Conservation (phyloP, 1,139 yeast species). For the Lodderomyces jiufengensis region DNA sequence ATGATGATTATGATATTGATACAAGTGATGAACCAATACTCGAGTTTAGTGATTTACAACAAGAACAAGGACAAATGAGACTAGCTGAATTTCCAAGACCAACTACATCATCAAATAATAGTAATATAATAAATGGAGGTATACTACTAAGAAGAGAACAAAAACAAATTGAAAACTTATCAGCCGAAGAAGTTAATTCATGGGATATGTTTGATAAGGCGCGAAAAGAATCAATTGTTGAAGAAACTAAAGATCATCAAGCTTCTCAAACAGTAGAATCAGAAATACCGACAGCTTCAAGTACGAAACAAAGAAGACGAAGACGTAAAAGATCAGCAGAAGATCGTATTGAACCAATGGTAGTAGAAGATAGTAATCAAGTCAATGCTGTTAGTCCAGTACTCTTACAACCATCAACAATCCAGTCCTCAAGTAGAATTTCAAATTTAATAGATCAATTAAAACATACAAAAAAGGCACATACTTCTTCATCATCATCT, state of each 20-base stretch:
- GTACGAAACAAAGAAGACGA: constrained; percentile 16
- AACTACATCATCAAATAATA: neutral
- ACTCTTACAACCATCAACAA: too few relatives aligned
- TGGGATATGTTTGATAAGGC: constrained; percentile 41
- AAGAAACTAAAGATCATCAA: too few relatives aligned
- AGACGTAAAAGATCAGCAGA: constrained; percentile 22
- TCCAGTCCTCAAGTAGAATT: constrained; percentile 17
- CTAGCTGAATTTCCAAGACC: neutral
- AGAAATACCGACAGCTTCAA: too few relatives aligned
- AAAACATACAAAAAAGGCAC: constrained; percentile 10
- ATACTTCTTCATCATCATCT: constrained; percentile 2
- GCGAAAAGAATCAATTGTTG: constrained; percentile 14
- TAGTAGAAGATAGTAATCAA: too few relatives aligned
- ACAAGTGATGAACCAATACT: constrained; percentile 1
- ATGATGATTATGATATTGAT: constrained; percentile 9
- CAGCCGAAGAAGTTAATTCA: constrained; percentile 36
- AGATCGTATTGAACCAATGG: too few relatives aligned
- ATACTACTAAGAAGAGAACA: constrained; percentile 36
- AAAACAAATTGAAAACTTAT: constrained; percentile 25
- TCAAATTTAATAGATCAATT: constrained; percentile 28
- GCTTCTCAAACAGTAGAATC: too few relatives aligned
- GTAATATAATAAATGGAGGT: constrained; percentile 38
- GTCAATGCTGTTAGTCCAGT: too few relatives aligned
- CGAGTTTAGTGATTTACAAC: neutral
- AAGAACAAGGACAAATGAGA: constrained; percentile 1